Conservation (phyloP, 228 moss, liverwort and hornwort genomes). For the Sphagnum magellanicum region DNA sequence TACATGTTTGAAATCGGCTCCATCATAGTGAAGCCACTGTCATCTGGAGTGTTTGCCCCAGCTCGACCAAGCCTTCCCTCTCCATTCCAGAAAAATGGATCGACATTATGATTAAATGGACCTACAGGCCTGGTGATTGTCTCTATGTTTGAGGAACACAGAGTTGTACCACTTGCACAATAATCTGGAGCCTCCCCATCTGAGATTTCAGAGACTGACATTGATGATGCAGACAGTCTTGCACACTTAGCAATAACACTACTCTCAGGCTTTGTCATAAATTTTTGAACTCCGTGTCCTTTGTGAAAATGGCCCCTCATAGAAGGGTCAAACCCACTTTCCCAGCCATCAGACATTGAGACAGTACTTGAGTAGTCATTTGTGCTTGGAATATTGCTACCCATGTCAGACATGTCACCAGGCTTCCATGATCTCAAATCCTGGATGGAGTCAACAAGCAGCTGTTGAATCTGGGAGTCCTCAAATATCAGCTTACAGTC, state of each 20-base stretch:
- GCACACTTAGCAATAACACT: background rate
- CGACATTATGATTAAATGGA: background rate
- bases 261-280: background rate
- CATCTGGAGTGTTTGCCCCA: constrained; percentile 9
- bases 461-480: constrained; percentile 8
- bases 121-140: background rate
- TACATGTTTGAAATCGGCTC: background rate
- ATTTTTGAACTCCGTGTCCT: background rate
- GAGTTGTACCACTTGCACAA: background rate
- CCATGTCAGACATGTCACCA: constrained; percentile 8
- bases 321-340: background rate
- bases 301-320: background rate
- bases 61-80: constrained; percentile 9
- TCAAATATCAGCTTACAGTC: constrained; percentile 4
- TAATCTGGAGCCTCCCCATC: constrained; percentile 9
- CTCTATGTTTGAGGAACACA: background rate
- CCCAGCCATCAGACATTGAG: constrained; percentile 10
- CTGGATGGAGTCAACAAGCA: constrained; percentile 2
- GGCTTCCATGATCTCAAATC: constrained; percentile 3
- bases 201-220: constrained; percentile 6
- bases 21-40: background rate
- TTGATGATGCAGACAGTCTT: constrained; percentile 1
- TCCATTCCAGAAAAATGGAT: constrained; percentile 9
- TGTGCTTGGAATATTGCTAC: constrained; percentile 6
- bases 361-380: constrained; percentile 1